Conservation (phyloP, 2,329 filamentous ascomycete species). For the Fonsecaea pedrosoi region DNA sequence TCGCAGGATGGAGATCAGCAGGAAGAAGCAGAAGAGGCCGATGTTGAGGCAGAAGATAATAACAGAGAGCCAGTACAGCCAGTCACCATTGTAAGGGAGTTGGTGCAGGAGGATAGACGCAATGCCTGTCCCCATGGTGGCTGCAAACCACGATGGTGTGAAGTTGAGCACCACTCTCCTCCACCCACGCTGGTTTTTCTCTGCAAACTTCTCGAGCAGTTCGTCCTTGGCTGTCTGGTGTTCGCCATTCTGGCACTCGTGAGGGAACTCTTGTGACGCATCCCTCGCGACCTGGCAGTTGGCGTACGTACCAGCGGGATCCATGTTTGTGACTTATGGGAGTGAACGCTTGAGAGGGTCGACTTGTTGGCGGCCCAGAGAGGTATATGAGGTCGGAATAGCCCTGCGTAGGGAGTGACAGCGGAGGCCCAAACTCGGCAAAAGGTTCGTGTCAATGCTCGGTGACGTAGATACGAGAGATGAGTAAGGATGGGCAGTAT, state of each 20-base stretch:
- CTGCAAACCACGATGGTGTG: constrained; percentile 65
- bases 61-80: constrained; percentile 60
- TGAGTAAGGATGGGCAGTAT: background rate
- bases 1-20: constrained; percentile 62
- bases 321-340: constrained; percentile 10
- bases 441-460: constrained; percentile 7
- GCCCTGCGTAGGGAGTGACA: background rate
- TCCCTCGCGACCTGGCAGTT: constrained; percentile 17
- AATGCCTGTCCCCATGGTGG: constrained; percentile 72
- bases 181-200: constrained; percentile 45
- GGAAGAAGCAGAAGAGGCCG: constrained; percentile 62
- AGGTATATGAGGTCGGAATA: background rate
- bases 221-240: constrained; percentile 16
- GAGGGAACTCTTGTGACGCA: constrained; percentile 6
- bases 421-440: constrained; percentile 1
- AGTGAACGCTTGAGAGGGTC: background rate
- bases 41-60: constrained; percentile 67
- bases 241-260: constrained; percentile 12
- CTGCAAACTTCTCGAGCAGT: constrained; percentile 17
- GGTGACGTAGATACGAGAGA: background rate
- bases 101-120: constrained; percentile 68
- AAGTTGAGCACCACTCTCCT: constrained; percentile 52
- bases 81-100: constrained; percentile 65
- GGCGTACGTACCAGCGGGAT: constrained; percentile 23
- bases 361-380: background rate